A percentile compares a stretch with the other conserved stretches of the same genome.
These are phyloP conservation scores for Didymella arachidicola DNA, from an alignment of 2,329 filamentous ascomycete species.

Conservation along the genomic window DNA sequence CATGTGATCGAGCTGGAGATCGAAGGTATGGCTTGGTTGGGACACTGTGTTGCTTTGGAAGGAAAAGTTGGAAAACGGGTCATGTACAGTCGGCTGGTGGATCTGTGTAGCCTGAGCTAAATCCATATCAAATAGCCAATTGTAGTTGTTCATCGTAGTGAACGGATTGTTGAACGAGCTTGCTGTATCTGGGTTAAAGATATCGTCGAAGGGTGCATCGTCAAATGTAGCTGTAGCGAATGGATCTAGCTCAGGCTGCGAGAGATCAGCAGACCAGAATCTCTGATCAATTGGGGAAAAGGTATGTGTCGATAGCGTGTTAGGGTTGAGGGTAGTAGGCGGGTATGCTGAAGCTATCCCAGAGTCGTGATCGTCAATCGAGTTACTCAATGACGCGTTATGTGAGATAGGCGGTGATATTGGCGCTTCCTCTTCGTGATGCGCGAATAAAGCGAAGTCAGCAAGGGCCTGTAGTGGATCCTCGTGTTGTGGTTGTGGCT, in stretches of 20 bases:
- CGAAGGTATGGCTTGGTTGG: conserved; percentile 33
- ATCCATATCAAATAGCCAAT: conserved; percentile 66
- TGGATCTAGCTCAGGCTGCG: conserved; percentile 38
- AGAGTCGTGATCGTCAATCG: conserved; percentile 43
- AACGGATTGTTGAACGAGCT: conserved; percentile 72
- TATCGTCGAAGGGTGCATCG: conserved; percentile 59
- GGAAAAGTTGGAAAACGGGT: conserved; percentile 33
- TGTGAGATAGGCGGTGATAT: conserved; percentile 48
- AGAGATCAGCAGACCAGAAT: conserved; percentile 45
- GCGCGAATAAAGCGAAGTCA: conserved; percentile 33
- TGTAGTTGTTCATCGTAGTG: conserved; percentile 68
- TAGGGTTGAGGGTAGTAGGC: conserved; percentile 29
- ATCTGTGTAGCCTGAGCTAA: conserved; percentile 30
- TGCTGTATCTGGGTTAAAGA: conserved; percentile 68
- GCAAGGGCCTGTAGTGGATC: conserved; percentile 28
- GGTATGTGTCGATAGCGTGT: conserved; percentile 29
- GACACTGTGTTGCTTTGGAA: conserved; percentile 27
- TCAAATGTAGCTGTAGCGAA: conserved; percentile 33
- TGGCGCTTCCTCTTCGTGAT: conserved; percentile 35
- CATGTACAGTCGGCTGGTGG: conserved; percentile 20
- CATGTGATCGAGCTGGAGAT: conserved; percentile 39
- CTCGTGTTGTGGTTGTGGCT: conserved; percentile 16
- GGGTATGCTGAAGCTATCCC: conserved; percentile 33
- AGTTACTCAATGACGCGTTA: conserved; percentile 37
- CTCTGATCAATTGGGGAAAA: conserved; percentile 40